Evolutionary conservation across 176 grass and related monocot genomes (phyloP), one percentile per base, ranked within the genome.

Genomic region (Lolium perenne): DNA sequence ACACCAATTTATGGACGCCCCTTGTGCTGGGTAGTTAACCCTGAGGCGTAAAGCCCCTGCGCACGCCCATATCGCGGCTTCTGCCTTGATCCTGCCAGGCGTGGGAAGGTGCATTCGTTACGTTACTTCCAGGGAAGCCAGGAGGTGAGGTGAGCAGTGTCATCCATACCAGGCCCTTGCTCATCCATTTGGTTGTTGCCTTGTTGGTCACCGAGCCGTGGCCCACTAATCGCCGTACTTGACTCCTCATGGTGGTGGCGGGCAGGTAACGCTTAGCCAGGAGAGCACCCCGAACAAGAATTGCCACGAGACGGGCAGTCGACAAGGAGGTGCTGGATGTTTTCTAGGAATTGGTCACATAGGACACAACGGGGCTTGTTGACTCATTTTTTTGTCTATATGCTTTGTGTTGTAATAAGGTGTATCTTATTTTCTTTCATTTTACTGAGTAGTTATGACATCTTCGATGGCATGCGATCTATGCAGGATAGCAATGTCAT

Each of bases 401-500:
- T 77, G 9, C 25, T 38, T 83, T 49, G 15, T 25, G 32, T 40
- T 48, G 20, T 48, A 40, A 45, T 75, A 74, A 25, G 10, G 59
- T 80, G 22, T 13, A 47, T 26, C 3, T 26, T 82, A 14, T 56
- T 58, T 73, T 5, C 46, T 46, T 86, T 47, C 12, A 20, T 67
- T 7, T 15, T 80, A 40, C 25, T 65, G 10, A 10, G 6, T 74
- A n/a, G 40, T 65, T 25, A 76, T 67, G 85, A 17, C 18, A 4
- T 45, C 49, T 21, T n/a, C 64, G 55, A 25, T 17, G 16, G 12
- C 48, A 14, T 77, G 23, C 13, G 51, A 75, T 20, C 18, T 38
- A 11, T 92, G 70, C 92, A 95, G 96, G 90, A 95, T 35, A 84
- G 82, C 88, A 90, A 87, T 69, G 96, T 98, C 22, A 91, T 98